phyloP scores from a whole-genome alignment of 352 stramenopile species.

The Globisporangium spinosum region DNA sequence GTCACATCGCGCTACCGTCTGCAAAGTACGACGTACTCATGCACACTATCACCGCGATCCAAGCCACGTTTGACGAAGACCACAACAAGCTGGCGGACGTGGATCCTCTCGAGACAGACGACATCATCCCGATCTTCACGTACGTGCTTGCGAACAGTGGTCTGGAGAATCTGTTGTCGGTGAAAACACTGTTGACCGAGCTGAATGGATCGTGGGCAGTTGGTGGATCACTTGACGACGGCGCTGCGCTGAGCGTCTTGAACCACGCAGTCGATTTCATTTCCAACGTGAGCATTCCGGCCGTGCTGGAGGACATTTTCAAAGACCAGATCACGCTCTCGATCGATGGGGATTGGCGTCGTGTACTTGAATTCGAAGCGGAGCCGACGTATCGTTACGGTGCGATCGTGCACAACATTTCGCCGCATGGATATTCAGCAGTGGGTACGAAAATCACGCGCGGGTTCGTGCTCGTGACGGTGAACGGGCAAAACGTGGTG shows the following conservation, averaged over 20 bases:
- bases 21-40: conserved; percentile 81
- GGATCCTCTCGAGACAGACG: conserved; percentile 69
- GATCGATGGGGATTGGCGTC: conserved; percentile 82
- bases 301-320: conserved; percentile 88
- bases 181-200: conserved; percentile 72
- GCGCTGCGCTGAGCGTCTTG: conserved; percentile 65
- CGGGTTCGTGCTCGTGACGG: conserved; percentile 76
- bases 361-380: conserved; percentile 75
- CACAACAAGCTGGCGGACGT: conserved; percentile 50
- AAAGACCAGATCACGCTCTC: conserved; percentile 88
- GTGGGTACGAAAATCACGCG: conserved; percentile 73
- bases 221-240: conserved; percentile 55
- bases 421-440: conserved; percentile 60
- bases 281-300: conserved; percentile 81
- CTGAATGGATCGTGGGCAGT: conserved; percentile 70
- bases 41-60: conserved; percentile 72
- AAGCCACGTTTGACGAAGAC: conserved; percentile 72
- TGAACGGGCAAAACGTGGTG: conserved; percentile 87
- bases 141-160: conserved; percentile 87
- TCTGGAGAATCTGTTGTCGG: conserved; percentile 77
- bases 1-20: conserved; percentile 44
- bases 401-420: conserved; percentile 76
- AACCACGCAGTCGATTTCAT: conserved; percentile 84
- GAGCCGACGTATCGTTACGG: conserved; percentile 85
- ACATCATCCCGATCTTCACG: conserved; percentile 88